These are phyloP conservation scores for Microsporum audouinii DNA, from an alignment of 2,329 filamentous ascomycete genomes.

Conservation along the genomic window DNA sequence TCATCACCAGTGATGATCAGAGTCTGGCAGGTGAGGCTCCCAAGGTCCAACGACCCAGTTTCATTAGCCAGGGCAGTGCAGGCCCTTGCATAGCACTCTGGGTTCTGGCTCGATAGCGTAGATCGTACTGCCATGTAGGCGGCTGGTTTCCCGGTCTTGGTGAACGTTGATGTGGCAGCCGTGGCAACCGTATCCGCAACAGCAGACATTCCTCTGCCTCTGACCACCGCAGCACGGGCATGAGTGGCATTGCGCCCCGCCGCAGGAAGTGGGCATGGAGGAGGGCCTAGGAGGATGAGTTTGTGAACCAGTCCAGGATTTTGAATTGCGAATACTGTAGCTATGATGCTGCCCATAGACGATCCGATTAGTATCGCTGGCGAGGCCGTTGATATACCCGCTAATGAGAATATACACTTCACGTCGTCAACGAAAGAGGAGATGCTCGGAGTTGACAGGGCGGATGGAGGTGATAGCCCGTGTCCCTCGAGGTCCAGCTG, in stretches of 20 bases:
- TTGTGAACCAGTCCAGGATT: conserved; percentile 33
- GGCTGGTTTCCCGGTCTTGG: conserved; percentile 30
- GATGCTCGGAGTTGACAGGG: conserved; percentile 35
- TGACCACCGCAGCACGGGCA: conserved; percentile 32
- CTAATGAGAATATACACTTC: conserved; percentile 27
- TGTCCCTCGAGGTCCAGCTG: conserved; percentile 48
- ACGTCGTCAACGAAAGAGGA: conserved; percentile 37
- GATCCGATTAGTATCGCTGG: conserved; percentile 39
- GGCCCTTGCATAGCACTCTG: conserved; percentile 46
- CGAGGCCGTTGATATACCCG: conserved; percentile 19
- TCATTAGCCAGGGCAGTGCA: conserved; percentile 39
- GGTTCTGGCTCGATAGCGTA: conserved; percentile 39
- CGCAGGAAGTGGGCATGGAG: conserved; percentile 36
- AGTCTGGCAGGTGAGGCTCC: conserved; percentile 23
- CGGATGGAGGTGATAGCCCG: conserved; percentile 42
- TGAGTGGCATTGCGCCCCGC: conserved; percentile 22
- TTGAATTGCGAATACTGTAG: conserved; percentile 32
- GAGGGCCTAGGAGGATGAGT: conserved; percentile 40
- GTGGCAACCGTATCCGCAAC: conserved; percentile 32
- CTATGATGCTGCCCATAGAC: conserved; percentile 42
- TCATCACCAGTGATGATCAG: conserved; percentile 38
- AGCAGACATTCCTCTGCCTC: conserved; percentile 35
- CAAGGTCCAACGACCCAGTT: conserved; percentile 24
- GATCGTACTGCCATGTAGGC: conserved; percentile 34
- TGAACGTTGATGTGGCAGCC: conserved; percentile 28